Base-by-base conservation (phyloP, 106 monocot genomes). In the Acorus calamus region DNA sequence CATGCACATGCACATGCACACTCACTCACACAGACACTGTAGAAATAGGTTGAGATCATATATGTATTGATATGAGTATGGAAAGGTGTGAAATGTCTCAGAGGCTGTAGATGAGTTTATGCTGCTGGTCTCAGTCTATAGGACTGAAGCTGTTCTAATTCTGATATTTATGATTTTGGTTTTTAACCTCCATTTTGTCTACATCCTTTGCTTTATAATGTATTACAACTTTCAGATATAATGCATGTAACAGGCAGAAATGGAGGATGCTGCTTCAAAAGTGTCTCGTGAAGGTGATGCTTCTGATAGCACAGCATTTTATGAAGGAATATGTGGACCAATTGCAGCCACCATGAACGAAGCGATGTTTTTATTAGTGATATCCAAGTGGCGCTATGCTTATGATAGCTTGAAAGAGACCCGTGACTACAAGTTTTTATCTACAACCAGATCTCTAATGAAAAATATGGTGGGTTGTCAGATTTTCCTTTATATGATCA, bases 311-410 rank as follows among this genome's bases (percentile, higher is more conserved):
- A 44, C 69, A 47, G 69, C 76, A 56, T 79, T 76, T 55, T 11
- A 59, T 58, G 71, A 71, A 42, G 69, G 78, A 69, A 66, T 90
- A 60, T 91, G 87, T 64, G 91, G 91, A 46, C 83, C 91, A 66
- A 75, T 98, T 82, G 87, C 91, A 14, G 78, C 78, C 64, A 98
- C 91, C 69, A 74, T 92, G 71, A 92, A 88, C 75, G 96, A 92
- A 57, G 74, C 77, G 2, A 83, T 88, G 85, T 80, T 87, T 54
- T 79, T 71, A 61, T 68, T 98, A 57, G 88, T 98, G 45, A 75
- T 85, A 53, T 73, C 78, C 6, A 91, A 84, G 61, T 98, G 91
- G 91, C 96, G 80, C 61, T 76, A 92, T 60, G 66, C 79, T 70
- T 92, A 80, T 79, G 96, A 98, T 42, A 63, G 74, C 3, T 74